A percentile compares a stretch with the other conserved stretches of the same genome.
phyloP scores from a whole-genome alignment of 371 early-diverging fungal genomes.

The Actinomortierella ambigua region DNA sequence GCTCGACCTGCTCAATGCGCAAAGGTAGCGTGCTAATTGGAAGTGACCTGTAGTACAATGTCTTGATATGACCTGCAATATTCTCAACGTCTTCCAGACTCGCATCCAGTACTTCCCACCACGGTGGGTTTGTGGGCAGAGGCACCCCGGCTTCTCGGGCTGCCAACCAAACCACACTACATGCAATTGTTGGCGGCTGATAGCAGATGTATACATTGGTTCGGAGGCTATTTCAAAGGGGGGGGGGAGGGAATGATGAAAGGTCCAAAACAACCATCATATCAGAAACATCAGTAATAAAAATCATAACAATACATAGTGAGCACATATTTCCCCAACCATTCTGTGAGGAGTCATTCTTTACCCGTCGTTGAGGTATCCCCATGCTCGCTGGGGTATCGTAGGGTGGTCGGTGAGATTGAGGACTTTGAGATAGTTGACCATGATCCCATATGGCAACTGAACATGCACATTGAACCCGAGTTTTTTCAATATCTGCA shows the following conservation, averaged over 20 bases:
- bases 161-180: slow-evolving; percentile 87
- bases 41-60: slow-evolving; percentile 58
- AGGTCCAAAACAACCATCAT: slow-evolving; percentile 1
- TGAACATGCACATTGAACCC: slow-evolving; percentile 97
- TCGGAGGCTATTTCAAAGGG: slow-evolving; percentile 60
- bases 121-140: slow-evolving; percentile 75
- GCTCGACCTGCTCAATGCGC: slow-evolving; percentile 50
- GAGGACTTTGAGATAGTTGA: slow-evolving; percentile 88
- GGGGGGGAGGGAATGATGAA: not conserved
- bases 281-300: not conserved
- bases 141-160: slow-evolving; percentile 65
- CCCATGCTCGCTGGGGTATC: slow-evolving; percentile 87
- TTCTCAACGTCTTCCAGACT: slow-evolving; percentile 67
- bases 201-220: slow-evolving; percentile 84
- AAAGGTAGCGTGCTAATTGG: slow-evolving; percentile 57
- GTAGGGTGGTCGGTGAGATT: slow-evolving; percentile 74
- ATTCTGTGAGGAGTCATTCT: slow-evolving; percentile 13
- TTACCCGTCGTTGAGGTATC: slow-evolving; percentile 87
- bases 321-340: slow-evolving; percentile 4
- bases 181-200: slow-evolving; percentile 89
- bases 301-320: slow-evolving; percentile 1
- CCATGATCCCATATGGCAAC: slow-evolving; percentile 91
- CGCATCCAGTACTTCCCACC: slow-evolving; percentile 93
- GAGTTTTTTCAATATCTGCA: slow-evolving; percentile 83
- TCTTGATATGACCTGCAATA: slow-evolving; percentile 64